Percentiles rank a stretch among this genome's conserved stretches.
Evolutionary conservation across 805 yeast genomes (phyloP).

Genomic region (Sugiyamaella chiloensis): DNA sequence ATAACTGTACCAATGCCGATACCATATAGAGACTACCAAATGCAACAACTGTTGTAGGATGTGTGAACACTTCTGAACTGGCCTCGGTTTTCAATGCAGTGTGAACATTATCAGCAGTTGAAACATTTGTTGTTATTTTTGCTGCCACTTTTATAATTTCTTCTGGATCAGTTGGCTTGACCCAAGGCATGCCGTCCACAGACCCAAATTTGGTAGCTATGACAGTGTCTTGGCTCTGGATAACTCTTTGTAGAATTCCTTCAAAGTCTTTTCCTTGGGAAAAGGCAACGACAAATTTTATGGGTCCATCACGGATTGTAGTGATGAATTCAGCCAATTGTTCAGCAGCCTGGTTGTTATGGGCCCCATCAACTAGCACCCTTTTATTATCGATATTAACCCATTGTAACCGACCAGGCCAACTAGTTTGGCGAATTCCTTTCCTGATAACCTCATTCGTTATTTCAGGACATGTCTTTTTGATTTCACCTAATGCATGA

Average conservation of each 20-base stretch:
- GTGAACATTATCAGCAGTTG: too few relatives aligned
- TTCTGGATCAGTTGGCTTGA: slow-evolving; percentile 47
- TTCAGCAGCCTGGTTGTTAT: slow-evolving; percentile 80
- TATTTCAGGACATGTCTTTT: slow-evolving; percentile 31
- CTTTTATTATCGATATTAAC: slow-evolving; percentile 32
- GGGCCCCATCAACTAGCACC: slow-evolving; percentile 85
- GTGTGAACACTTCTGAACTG: too few relatives aligned
- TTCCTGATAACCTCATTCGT: slow-evolving; percentile 36
- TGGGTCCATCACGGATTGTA: slow-evolving; percentile 28
- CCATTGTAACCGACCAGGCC: slow-evolving; percentile 88
- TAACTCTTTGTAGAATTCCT: slow-evolving; percentile 49
- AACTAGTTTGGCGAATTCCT: slow-evolving; percentile 56
- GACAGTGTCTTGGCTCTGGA: slow-evolving; percentile 52
- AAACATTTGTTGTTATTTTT: slow-evolving; percentile 23
- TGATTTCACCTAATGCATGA: slow-evolving; percentile 45
- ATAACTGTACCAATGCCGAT: too few relatives aligned
- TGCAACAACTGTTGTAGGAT: slow-evolving; percentile 44
- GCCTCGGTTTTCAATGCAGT: too few relatives aligned
- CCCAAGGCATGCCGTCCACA: slow-evolving; percentile 96
- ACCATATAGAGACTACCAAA: too few relatives aligned
- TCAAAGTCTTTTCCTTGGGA: slow-evolving; percentile 67
- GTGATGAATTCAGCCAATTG: slow-evolving; percentile 59
- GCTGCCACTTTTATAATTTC: slow-evolving; percentile 31
- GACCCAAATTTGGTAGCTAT: slow-evolving; percentile 59
- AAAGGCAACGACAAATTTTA: slow-evolving; percentile 67